phyloP scores from a whole-genome alignment of 805 yeast genomes.

The Yamadazyma laniorum region DNA sequence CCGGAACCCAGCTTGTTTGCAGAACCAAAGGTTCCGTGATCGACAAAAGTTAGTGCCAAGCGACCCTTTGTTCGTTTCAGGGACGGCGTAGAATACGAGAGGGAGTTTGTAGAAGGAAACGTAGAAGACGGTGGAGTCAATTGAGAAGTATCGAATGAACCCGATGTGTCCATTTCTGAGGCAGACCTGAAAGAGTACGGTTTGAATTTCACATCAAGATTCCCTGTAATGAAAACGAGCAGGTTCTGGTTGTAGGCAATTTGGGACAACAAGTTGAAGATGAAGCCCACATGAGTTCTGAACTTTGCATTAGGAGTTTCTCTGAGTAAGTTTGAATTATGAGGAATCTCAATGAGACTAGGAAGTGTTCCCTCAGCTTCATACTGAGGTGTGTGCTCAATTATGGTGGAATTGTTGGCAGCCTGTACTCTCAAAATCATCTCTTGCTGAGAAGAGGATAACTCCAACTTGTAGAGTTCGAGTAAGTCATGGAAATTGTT shows the following conservation, averaged over 20 bases:
- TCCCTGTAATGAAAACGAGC: conserved; percentile 30
- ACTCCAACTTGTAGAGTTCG: conserved; percentile 34
- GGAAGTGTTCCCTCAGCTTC: conserved; percentile 22
- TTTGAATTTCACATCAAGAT: conserved; percentile 28
- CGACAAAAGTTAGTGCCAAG: conserved; percentile 9
- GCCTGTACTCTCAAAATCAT: conserved; percentile 30
- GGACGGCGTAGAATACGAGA: neutral
- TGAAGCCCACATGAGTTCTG: conserved; percentile 27
- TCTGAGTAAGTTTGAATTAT: conserved; percentile 23
- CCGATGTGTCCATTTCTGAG: neutral
- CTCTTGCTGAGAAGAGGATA: conserved; percentile 34
- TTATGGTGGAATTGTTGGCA: conserved; percentile 20
- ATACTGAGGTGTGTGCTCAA: conserved; percentile 20
- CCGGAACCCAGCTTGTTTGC: neutral
- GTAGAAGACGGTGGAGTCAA: neutral
- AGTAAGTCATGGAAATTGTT: conserved; percentile 34
- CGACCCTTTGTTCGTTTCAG: conserved; percentile 5
- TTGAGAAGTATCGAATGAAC: conserved; percentile 4
- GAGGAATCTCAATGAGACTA: conserved; percentile 28
- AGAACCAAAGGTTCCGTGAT: neutral
- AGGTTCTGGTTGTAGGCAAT: conserved; percentile 21
- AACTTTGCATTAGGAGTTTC: conserved; percentile 31
- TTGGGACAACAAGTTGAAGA: conserved; percentile 25
- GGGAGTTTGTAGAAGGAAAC: neutral
- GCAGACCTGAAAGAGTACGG: neutral